Evolutionary conservation across 768 basidiomycete genomes (phyloP).

Genomic region (Collybiopsis confluens): DNA sequence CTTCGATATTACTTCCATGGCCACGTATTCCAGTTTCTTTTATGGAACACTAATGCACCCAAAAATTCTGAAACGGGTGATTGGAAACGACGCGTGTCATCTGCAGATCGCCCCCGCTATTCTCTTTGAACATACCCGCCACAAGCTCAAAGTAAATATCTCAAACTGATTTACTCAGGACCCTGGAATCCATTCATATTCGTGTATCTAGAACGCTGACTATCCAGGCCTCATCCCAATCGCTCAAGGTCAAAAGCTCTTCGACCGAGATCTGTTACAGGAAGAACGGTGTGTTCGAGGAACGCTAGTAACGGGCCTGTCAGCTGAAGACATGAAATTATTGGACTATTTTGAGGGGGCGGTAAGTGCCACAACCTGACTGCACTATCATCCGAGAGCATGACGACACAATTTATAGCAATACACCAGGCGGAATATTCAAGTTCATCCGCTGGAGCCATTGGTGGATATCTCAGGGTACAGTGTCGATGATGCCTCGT

Average conservation of each 20-base stretch:
- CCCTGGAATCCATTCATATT: neutral
- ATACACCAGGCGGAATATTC: conserved; percentile 56
- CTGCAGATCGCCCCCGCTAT: conserved; percentile 72
- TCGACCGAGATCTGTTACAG: conserved; percentile 42
- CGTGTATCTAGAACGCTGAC: conserved; percentile 49
- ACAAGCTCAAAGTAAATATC: conserved; percentile 60
- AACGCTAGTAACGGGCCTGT: conserved; percentile 72
- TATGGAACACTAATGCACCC: conserved; percentile 93
- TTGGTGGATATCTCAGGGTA: conserved; percentile 31
- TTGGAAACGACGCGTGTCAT: conserved; percentile 60
- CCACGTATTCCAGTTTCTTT: conserved; percentile 55
- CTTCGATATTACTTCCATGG: neutral
- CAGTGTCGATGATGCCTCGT: conserved; percentile 21
- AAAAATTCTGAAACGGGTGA: conserved; percentile 71
- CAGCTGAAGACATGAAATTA: conserved; percentile 51
- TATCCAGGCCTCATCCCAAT: conserved; percentile 82
- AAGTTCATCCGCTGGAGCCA: conserved; percentile 51
- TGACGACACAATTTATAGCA: conserved; percentile 47
- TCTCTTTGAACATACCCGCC: conserved; percentile 72
- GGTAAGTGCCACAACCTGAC: conserved; percentile 35
- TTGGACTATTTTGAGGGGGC: conserved; percentile 83
- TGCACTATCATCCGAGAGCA: neutral
- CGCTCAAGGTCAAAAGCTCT: conserved; percentile 39
- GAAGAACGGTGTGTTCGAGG: conserved; percentile 77
- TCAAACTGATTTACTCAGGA: neutral